Base-by-base conservation (phyloP, 768 basidiomycete species). In the Pleurotus eryngii region DNA sequence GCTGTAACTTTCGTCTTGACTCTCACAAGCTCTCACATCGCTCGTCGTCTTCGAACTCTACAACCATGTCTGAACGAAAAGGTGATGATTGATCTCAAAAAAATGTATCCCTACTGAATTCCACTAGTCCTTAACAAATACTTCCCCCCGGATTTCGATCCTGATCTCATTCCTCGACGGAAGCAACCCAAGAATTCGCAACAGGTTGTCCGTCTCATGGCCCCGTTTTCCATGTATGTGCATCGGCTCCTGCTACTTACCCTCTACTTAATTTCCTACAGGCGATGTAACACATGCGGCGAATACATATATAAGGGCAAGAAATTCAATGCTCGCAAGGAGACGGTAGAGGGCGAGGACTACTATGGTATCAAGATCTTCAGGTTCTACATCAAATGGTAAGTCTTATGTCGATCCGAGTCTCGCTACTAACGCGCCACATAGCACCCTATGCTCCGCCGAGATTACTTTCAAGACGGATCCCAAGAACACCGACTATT, bases 391-490 rank as follows among this genome's bases (percentile, higher is more conserved):
- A 94, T 94, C 65, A 94, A 93, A 75, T 94, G 91, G 92, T 84
- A 45, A 45, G 55, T 53, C 84, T 78, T 47, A 65, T 26, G 5
- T 46, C 20, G 51, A 57, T 11, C 57, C 27, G 5, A 46, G 30
- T 6, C 17, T n/a, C 15, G 14, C 0, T 26, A 8, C 15, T 17
- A 24, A 5, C 60, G 68, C 8, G 20, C 11, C 27, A 5, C 49
- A 2, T 63, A 96, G 96, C 66, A 95, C 95, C 12, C 74, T 95
- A 39, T 99, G 97, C 69, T 97, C 95, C 2, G 90, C 96, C 7
- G 97, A 99, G 70, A 98, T 99, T 62, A 98, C 97, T 0, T 99
- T 99, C 86, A 98, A 98, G 72, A 99, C 97, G 0, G 96, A 99
- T 68, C 96, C 96, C 17, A 96, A 96, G 81, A 95, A 97, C 68